phyloP scores from a whole-genome alignment of 768 basidiomycete species.

The Termitomyces sp. region DNA sequence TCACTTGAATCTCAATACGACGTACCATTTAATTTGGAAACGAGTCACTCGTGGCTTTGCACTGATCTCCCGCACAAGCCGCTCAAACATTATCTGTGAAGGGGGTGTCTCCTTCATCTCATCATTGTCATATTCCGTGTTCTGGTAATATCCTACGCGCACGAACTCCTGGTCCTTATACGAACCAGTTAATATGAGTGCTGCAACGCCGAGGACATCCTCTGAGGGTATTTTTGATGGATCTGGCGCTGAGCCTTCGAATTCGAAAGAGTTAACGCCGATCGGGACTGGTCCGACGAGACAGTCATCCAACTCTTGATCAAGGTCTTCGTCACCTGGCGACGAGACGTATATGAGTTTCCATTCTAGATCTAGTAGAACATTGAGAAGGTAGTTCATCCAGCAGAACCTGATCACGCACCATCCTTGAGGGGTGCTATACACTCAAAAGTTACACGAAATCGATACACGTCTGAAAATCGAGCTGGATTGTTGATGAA shows the following conservation, averaged over 20 bases:
- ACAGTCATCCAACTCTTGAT: slow-evolving; percentile 97
- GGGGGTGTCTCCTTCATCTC: slow-evolving; percentile 82
- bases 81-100: slow-evolving; percentile 66
- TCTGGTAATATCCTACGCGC: slow-evolving; percentile 99
- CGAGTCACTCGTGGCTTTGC: slow-evolving; percentile 92
- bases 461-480: slow-evolving; percentile 88
- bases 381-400: background rate
- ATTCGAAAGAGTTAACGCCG: slow-evolving; percentile 98
- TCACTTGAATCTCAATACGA: background rate
- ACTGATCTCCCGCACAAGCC: slow-evolving; percentile 83
- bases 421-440: slow-evolving; percentile 90
- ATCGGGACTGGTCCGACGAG: slow-evolving; percentile 95
- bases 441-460: slow-evolving; percentile 96
- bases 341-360: slow-evolving; percentile 95
- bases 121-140: slow-evolving; percentile 96
- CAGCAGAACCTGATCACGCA: slow-evolving; percentile 21
- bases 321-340: slow-evolving; percentile 85
- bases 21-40: slow-evolving; percentile 85
- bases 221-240: slow-evolving; percentile 81
- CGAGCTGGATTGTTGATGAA: slow-evolving; percentile 92
- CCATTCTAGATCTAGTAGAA: slow-evolving; percentile 87
- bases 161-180: slow-evolving; percentile 99
- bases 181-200: slow-evolving; percentile 93
- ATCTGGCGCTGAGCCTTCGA: slow-evolving; percentile 83
- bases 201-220: slow-evolving; percentile 94